phyloP scores from a whole-genome alignment of 2,329 filamentous ascomycete species.

The Tolypocladium inflatum region DNA sequence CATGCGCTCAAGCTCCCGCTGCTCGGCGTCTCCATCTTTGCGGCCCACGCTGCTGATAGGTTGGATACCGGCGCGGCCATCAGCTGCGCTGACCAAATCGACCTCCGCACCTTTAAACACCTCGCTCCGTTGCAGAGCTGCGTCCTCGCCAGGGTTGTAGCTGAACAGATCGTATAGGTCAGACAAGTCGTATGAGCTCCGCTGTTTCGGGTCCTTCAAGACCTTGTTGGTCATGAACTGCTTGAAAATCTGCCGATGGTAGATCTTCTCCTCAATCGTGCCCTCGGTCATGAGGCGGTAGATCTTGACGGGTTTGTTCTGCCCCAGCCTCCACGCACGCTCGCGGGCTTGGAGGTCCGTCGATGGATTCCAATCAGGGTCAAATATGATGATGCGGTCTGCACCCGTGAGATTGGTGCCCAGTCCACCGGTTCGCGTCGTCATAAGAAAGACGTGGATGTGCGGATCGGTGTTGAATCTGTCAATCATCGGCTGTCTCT shows the following conservation, averaged over 20 bases:
- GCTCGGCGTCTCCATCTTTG: constrained; percentile 18
- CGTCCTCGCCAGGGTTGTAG: constrained; percentile 42
- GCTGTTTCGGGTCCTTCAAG: constrained; percentile 84
- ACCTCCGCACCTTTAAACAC: constrained; percentile 86
- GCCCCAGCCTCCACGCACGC: constrained; percentile 88
- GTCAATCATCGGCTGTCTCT: constrained; percentile 83
- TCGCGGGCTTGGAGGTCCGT: constrained; percentile 94
- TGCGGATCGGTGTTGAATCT: constrained; percentile 77
- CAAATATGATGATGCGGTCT: constrained; percentile 93
- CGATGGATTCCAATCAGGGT: constrained; percentile 97
- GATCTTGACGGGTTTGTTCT: constrained; percentile 90
- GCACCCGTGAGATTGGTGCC: constrained; percentile 93
- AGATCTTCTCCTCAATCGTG: constrained; percentile 98
- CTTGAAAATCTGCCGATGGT: constrained; percentile 97
- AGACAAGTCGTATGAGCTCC: constrained; percentile 79
- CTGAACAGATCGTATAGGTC: constrained; percentile 90
- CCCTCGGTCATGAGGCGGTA: constrained; percentile 97
- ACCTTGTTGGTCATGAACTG: constrained; percentile 97
- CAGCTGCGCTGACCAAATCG: constrained; percentile 12
- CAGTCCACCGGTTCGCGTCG: constrained; percentile 88
- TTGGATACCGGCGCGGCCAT: not conserved
- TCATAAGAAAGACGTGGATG: constrained; percentile 83
- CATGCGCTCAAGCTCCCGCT: constrained; percentile 40
- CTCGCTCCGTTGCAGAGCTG: constrained; percentile 66
- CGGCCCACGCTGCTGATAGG: constrained; percentile 4